A percentile compares a stretch with the other conserved stretches of the same genome.
Evolutionary conservation across 1,139 yeast species (phyloP).

Genomic region (Ogataea hybrid): DNA sequence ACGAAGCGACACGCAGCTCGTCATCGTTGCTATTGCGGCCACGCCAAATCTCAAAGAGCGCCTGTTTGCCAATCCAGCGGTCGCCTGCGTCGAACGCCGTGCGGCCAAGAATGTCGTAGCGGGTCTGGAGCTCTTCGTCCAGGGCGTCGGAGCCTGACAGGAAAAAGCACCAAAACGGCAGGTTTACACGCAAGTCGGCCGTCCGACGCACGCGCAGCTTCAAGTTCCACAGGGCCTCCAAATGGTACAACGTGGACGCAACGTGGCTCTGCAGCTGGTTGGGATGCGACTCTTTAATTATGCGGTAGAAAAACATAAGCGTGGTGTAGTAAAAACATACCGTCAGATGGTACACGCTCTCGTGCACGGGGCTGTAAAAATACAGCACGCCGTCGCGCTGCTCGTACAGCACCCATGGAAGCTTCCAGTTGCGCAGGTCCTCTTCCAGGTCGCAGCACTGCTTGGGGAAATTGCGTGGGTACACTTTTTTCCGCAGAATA

Average conservation of each 20-base stretch:
- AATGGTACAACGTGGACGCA: conserved; percentile 33
- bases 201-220: conserved; percentile 19
- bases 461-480: conserved; percentile 54
- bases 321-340: conserved; percentile 44
- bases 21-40: conserved; percentile 32
- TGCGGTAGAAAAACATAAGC: conserved; percentile 43
- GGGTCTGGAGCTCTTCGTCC: conserved; percentile 28
- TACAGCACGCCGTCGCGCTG: conserved; percentile 16
- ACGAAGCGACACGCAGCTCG: conserved; percentile 42
- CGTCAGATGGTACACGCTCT: conserved; percentile 39
- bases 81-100: conserved; percentile 34
- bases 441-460: conserved; percentile 56
- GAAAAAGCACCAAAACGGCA: conserved; percentile 49
- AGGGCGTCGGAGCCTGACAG: conserved; percentile 47
- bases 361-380: conserved; percentile 38
- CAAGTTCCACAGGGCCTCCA: conserved; percentile 34
- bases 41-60: conserved; percentile 52
- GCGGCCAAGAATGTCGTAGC: conserved; percentile 37
- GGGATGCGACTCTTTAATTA: conserved; percentile 42
- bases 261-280: conserved; percentile 37
- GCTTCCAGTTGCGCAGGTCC: conserved; percentile 43
- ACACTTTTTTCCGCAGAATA: conserved; percentile 42
- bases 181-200: conserved; percentile 25
- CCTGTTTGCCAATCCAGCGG: conserved; percentile 55
- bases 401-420: conserved; percentile 42